Percentiles rank a stretch among this genome's conserved stretches.
phyloP scores from a whole-genome alignment of 768 basidiomycete species.

The Antrodiella citrinella region DNA sequence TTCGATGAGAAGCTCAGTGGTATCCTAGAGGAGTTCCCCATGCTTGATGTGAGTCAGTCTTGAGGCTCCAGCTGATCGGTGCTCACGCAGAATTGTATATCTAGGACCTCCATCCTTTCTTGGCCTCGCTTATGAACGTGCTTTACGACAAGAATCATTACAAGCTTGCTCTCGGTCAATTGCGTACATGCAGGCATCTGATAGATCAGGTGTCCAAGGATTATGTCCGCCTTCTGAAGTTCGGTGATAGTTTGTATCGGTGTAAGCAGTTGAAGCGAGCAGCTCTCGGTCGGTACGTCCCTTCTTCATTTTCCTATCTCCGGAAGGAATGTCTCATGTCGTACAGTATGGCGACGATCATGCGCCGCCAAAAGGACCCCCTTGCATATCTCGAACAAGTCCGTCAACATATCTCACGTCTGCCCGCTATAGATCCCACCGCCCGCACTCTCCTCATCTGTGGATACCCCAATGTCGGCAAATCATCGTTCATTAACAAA shows the following conservation, averaged over 20 bases:
- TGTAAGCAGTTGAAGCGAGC: conserved; percentile 98
- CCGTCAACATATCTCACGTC: conserved; percentile 96
- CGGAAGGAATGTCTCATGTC: conserved; percentile 2
- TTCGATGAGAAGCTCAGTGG: conserved; percentile 94
- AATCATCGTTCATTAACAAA: conserved; percentile 99
- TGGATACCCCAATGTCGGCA: conserved; percentile 99
- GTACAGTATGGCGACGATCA: conserved; percentile 92
- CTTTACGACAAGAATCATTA: conserved; percentile 99
- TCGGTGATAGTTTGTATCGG: conserved; percentile 94
- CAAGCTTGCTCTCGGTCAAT: conserved; percentile 95
- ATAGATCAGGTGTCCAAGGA: conserved; percentile 98
- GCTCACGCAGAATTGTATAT: not conserved
- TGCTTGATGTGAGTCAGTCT: conserved; percentile 77
- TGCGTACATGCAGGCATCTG: conserved; percentile 90
- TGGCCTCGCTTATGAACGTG: conserved; percentile 93
- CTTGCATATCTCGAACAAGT: conserved; percentile 98
- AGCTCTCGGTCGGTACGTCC: conserved; percentile 85
- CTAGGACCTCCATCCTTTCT: conserved; percentile 91
- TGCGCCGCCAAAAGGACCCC: conserved; percentile 97
- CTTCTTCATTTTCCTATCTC: not conserved
- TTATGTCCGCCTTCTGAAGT: conserved; percentile 93
- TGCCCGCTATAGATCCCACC: conserved; percentile 96
- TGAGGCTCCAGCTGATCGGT: not conserved
- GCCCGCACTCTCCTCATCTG: conserved; percentile 96
- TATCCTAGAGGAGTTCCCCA: conserved; percentile 93